phyloP scores from a whole-genome alignment of 2,329 filamentous ascomycete species.

The Xylariaceae sp. region DNA sequence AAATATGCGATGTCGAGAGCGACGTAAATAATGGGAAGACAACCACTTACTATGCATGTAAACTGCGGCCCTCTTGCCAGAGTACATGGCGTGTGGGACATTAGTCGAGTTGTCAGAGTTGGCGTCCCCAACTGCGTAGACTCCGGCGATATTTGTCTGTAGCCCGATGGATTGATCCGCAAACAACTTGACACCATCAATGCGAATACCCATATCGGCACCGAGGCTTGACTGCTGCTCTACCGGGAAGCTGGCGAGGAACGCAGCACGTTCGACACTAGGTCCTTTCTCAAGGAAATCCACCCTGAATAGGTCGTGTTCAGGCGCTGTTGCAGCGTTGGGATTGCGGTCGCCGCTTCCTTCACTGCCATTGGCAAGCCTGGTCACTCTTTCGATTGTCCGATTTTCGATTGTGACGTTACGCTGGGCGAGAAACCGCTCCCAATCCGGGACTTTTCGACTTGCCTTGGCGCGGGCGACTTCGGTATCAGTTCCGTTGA shows the following conservation, averaged over 20 bases:
- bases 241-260: conserved; percentile 46
- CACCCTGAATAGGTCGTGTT: conserved; percentile 54
- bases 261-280: conserved; percentile 44
- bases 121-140: conserved; percentile 57
- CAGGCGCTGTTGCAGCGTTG: conserved; percentile 39
- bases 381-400: conserved; percentile 45
- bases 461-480: conserved; percentile 37
- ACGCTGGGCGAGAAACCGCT: conserved; percentile 45
- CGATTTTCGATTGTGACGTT: conserved; percentile 54
- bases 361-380: conserved; percentile 39
- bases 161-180: conserved; percentile 40
- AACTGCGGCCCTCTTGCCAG: conserved; percentile 55
- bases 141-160: conserved; percentile 48
- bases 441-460: conserved; percentile 42
- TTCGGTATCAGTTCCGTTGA: conserved; percentile 55
- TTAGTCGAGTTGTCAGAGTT: conserved; percentile 59
- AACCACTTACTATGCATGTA: conserved; percentile 49
- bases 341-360: conserved; percentile 33
- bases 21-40: not conserved
- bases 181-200: conserved; percentile 42
- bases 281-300: conserved; percentile 43
- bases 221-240: conserved; percentile 48
- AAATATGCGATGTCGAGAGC: not conserved
- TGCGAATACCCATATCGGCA: conserved; percentile 41
- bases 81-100: conserved; percentile 57